Percentiles rank a stretch among this genome's conserved stretches.
These are phyloP conservation scores for Candolleomyces eurysporus DNA, from an alignment of 768 basidiomycete species.

Conservation along the genomic window DNA sequence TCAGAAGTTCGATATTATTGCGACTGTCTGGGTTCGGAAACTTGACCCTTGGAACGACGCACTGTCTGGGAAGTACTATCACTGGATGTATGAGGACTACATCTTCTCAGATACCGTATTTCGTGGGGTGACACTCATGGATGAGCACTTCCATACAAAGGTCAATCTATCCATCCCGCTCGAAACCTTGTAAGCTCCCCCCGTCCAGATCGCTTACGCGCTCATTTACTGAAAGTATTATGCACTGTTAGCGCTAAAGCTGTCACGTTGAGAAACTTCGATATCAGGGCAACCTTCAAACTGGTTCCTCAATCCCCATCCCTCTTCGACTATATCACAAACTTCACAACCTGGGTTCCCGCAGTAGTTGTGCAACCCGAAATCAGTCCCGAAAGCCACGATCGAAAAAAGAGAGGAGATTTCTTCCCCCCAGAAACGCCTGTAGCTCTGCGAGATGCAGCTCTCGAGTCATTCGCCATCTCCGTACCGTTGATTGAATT, in stretches of 20 bases:
- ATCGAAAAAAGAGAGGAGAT: neutral
- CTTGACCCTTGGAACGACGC: neutral
- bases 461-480: constrained; percentile 30
- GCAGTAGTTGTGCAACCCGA: too few relatives aligned
- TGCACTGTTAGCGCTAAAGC: constrained; percentile 16
- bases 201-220: neutral
- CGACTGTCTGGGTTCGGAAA: constrained; percentile 16
- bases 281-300: constrained; percentile 35
- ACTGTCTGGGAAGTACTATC: neutral
- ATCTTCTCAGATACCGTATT: constrained; percentile 23
- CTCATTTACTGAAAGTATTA: neutral
- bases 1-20: constrained; percentile 17
- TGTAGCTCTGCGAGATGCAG: neutral
- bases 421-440: too few relatives aligned
- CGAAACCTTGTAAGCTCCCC: constrained; percentile 26
- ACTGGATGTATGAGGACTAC: neutral
- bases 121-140: constrained; percentile 22
- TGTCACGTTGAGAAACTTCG: constrained; percentile 24
- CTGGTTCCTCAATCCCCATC: constrained; percentile 29
- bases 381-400: neutral
- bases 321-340: constrained; percentile 22
- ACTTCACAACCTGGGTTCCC: constrained; percentile 32
- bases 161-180: constrained; percentile 28
- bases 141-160: constrained; percentile 22
- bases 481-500: constrained; percentile 34